Evolutionary conservation across 441 rosid genomes (phyloP).

Genomic region (Adansonia rubrostipa): DNA sequence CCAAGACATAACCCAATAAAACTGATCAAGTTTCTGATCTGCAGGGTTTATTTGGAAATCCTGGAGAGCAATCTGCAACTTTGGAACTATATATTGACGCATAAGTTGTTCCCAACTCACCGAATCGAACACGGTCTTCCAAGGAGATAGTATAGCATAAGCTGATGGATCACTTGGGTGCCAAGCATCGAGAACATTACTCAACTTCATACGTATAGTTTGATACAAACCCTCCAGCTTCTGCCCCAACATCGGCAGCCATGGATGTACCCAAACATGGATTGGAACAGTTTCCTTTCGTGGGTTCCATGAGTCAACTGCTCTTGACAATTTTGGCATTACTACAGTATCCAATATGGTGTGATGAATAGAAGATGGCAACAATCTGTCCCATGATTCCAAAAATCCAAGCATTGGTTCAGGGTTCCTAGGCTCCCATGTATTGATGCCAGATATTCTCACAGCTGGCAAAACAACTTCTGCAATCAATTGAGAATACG

Average conservation of each 20-base stretch:
- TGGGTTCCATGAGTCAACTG: conserved; percentile 86
- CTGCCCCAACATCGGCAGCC: conserved; percentile 80
- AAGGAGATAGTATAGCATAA: conserved; percentile 82
- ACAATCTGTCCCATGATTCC: conserved; percentile 73
- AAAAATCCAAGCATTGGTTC: conserved; percentile 89
- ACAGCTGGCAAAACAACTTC: conserved; percentile 86
- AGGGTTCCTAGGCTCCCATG: conserved; percentile 92
- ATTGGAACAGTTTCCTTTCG: conserved; percentile 76
- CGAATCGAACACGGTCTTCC: conserved; percentile 89
- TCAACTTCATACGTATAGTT: conserved; percentile 76
- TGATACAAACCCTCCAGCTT: conserved; percentile 75
- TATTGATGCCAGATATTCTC: conserved; percentile 75
- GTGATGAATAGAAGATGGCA: conserved; percentile 69
- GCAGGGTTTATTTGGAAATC: conserved; percentile 86
- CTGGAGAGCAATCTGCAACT: conserved; percentile 77
- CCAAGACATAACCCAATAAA: conserved; percentile 79
- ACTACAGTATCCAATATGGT: conserved; percentile 65
- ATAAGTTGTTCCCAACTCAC: conserved; percentile 88
- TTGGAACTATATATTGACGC: conserved; percentile 86
- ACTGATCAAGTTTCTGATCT: conserved; percentile 73
- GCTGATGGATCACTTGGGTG: conserved; percentile 85
- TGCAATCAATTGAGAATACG: conserved; percentile 71
- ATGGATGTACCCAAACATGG: conserved; percentile 95
- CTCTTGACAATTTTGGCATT: conserved; percentile 70
- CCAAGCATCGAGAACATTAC: conserved; percentile 88